Evolutionary conservation across 768 basidiomycete genomes (phyloP).

Genomic region (Flagelloscypha sp.): DNA sequence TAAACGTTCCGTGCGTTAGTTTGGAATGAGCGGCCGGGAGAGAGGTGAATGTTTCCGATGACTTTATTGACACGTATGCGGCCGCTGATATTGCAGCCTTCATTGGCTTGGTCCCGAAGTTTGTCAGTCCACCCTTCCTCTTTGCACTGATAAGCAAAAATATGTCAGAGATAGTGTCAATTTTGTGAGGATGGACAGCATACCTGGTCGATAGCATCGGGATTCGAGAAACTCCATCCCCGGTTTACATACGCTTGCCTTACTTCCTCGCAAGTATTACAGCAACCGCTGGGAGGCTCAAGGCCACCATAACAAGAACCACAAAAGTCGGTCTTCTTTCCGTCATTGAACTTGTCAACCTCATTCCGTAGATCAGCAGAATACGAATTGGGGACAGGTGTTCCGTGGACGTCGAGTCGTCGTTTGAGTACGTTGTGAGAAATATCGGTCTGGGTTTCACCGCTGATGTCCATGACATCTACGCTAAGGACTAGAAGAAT

Average conservation of each 20-base stretch:
- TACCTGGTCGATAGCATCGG: slow-evolving; percentile 89
- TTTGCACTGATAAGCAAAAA: slow-evolving; percentile 55
- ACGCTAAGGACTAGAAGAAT: slow-evolving; percentile 71
- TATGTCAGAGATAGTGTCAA: not conserved
- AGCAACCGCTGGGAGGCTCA: slow-evolving; percentile 73
- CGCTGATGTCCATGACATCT: slow-evolving; percentile 97
- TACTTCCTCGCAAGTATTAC: slow-evolving; percentile 94
- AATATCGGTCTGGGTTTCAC: slow-evolving; percentile 87
- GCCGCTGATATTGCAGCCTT: slow-evolving; percentile 92
- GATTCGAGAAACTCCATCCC: slow-evolving; percentile 93
- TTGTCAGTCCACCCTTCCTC: slow-evolving; percentile 94
- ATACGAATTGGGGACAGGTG: slow-evolving; percentile 45
- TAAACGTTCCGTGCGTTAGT: slow-evolving; percentile 68
- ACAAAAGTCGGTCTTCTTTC: slow-evolving; percentile 63
- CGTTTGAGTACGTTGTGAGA: slow-evolving; percentile 85
- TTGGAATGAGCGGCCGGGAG: slow-evolving; percentile 94
- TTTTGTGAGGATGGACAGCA: slow-evolving; percentile 14
- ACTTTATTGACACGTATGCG: slow-evolving; percentile 95
- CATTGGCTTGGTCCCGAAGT: slow-evolving; percentile 82
- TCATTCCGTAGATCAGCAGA: slow-evolving; percentile 75
- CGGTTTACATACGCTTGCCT: slow-evolving; percentile 81
- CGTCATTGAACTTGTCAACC: slow-evolving; percentile 66
- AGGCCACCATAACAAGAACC: slow-evolving; percentile 94
- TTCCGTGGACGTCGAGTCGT: slow-evolving; percentile 56
- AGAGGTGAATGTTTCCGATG: slow-evolving; percentile 90